A percentile compares a stretch with the other conserved stretches of the same genome.
Conservation (phyloP, 192 early-diverging fungal genomes). For the Kickxella alabastrina region DNA sequence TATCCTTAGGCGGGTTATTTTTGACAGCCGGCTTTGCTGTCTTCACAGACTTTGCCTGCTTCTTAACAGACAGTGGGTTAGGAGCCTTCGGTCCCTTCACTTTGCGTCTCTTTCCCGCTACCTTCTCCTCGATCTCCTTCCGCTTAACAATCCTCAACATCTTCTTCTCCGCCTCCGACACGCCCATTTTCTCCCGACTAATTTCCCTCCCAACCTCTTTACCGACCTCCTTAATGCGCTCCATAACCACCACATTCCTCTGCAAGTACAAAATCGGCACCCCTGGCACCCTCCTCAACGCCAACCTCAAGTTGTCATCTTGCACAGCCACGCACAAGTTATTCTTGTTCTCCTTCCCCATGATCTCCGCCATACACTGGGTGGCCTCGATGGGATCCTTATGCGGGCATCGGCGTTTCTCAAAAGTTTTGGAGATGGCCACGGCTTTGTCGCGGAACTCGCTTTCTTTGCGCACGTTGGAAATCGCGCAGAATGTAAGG, state of each 20-base stretch:
- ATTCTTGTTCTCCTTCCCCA: constrained; percentile 71
- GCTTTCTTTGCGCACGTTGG: constrained; percentile 64
- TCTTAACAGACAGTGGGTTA: constrained; percentile 87
- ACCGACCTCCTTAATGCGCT: constrained; percentile 63
- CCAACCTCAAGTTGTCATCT: constrained; percentile 59
- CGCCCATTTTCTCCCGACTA: constrained; percentile 48
- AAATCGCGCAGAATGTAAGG: constrained; percentile 71
- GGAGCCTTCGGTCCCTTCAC: constrained; percentile 71
- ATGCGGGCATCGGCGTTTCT: constrained; percentile 80
- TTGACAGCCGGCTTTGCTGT: no score
- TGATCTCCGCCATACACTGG: constrained; percentile 73
- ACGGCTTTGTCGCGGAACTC: constrained; percentile 60
- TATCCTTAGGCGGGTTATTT: no score
- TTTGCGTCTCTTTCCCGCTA: constrained; percentile 15
- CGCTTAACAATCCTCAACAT: constrained; percentile 54
- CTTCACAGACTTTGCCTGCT: constrained; percentile 49
- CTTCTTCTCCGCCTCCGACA: constrained; percentile 53
- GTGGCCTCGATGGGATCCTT: constrained; percentile 52
- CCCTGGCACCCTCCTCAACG: constrained; percentile 68
- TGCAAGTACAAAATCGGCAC: constrained; percentile 85
- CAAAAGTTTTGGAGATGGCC: constrained; percentile 61
- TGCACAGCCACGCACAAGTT: constrained; percentile 87
- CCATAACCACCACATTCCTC: constrained; percentile 72
- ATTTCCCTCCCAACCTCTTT: constrained; percentile 35
- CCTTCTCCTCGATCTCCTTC: constrained; percentile 28